Conservation (phyloP, 2,329 filamentous ascomycete genomes). For the Sporothrix luriei region DNA sequence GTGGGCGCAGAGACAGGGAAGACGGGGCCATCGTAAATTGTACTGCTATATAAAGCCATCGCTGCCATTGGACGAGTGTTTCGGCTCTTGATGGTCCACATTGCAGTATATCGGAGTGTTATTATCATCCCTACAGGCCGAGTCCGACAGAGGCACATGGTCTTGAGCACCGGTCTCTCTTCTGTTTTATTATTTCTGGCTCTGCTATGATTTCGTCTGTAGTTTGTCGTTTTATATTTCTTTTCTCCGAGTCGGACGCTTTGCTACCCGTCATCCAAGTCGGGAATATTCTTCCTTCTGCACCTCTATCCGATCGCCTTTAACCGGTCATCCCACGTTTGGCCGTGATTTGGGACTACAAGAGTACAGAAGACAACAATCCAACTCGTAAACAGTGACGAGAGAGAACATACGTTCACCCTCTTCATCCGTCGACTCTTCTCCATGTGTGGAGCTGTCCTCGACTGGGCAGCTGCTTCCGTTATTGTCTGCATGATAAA, state of each 20-base stretch:
- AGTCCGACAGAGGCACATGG: constrained; percentile 12
- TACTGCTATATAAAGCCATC: neutral
- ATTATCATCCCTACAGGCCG: neutral
- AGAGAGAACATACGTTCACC: neutral
- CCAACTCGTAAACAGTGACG: too few species aligned
- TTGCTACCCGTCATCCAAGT: neutral
- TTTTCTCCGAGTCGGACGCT: neutral
- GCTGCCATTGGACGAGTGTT: neutral
- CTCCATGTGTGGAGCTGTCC: neutral
- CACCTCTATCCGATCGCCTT: neutral
- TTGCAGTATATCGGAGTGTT: neutral
- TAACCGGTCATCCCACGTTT: neutral
- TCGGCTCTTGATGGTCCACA: neutral
- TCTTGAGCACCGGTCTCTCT: neutral
- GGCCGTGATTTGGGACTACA: too few species aligned
- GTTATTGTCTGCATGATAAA: neutral
- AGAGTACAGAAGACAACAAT: too few species aligned
- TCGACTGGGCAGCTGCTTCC: neutral
- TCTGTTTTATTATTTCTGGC: neutral
- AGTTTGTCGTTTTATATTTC: neutral
- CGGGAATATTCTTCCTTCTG: neutral
- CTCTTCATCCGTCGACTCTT: neutral
- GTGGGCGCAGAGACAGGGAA: constrained; percentile 7
- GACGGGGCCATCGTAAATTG: neutral
- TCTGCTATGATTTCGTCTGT: neutral